These are phyloP conservation scores for Scleromitrula shiraiana DNA, from an alignment of 2,329 filamentous ascomycete species.

Conservation along the genomic window DNA sequence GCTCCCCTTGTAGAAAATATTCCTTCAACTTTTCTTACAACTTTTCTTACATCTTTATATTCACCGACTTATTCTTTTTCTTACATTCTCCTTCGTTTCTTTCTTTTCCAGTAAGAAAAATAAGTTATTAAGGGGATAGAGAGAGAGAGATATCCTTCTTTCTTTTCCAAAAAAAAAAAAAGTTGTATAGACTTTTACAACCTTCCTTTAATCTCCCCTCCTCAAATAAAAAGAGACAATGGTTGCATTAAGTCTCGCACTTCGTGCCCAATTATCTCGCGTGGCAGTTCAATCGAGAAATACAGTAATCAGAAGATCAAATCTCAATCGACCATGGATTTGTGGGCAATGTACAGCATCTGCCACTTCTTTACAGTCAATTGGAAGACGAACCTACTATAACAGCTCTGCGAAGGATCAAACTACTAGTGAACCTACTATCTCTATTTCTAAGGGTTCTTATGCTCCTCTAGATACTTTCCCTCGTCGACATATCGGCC, in stretches of 20 bases:
- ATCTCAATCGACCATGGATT: slow-evolving; percentile 19
- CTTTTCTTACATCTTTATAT: background rate
- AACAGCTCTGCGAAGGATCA: slow-evolving; percentile 27
- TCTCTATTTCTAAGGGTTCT: slow-evolving; percentile 26
- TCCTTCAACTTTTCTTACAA: too few species aligned
- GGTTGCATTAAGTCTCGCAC: slow-evolving; percentile 21
- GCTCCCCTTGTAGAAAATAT: background rate
- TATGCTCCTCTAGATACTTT: slow-evolving; percentile 51
- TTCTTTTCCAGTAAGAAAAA: too few species aligned
- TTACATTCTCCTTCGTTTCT: too few species aligned
- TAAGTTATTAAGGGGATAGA: too few species aligned
- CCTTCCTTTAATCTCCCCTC: background rate
- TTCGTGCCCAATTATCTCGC: slow-evolving; percentile 21
- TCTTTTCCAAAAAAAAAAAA: too few species aligned
- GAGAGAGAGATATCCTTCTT: too few species aligned
- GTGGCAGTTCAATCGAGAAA: slow-evolving; percentile 15
- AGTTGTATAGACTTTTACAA: background rate
- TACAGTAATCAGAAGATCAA: slow-evolving; percentile 11
- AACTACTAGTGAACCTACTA: slow-evolving; percentile 16
- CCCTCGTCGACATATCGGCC: slow-evolving; percentile 78
- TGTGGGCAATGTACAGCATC: slow-evolving; percentile 18
- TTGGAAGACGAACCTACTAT: slow-evolving; percentile 27
- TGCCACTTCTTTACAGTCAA: slow-evolving; percentile 6
- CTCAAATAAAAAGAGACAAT: too few species aligned
- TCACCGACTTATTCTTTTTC: background rate